phyloP scores from a whole-genome alignment of 1,284 basidiomycete genomes.

The Coniophora puteana region DNA sequence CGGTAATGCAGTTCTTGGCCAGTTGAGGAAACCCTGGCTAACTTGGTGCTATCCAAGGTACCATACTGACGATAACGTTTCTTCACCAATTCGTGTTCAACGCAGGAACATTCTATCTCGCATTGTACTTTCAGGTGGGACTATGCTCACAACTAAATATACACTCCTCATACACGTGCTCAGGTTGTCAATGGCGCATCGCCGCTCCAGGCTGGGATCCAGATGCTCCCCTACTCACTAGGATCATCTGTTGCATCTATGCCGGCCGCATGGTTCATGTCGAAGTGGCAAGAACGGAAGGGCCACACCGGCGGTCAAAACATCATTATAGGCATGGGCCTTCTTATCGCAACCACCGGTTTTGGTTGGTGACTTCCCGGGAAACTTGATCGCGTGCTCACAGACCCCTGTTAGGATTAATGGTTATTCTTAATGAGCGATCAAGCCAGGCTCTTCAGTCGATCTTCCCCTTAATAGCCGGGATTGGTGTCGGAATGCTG shows the following conservation, averaged over 20 bases:
- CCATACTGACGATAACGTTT: slow-evolving; percentile 64
- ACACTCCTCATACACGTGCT: slow-evolving; percentile 8
- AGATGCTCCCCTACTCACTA: slow-evolving; percentile 75
- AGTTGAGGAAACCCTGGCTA: background rate
- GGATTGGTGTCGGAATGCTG: slow-evolving; percentile 75
- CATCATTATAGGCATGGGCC: slow-evolving; percentile 55
- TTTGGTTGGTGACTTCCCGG: slow-evolving; percentile 48
- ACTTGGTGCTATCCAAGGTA: slow-evolving; percentile 40
- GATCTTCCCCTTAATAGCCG: slow-evolving; percentile 61
- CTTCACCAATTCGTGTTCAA: slow-evolving; percentile 79
- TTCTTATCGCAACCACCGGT: slow-evolving; percentile 60
- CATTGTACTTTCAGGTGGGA: slow-evolving; percentile 72
- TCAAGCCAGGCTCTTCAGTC: slow-evolving; percentile 43
- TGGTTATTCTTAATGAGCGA: slow-evolving; percentile 55
- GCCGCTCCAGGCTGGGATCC: slow-evolving; percentile 65
- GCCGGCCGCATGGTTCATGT: slow-evolving; percentile 75
- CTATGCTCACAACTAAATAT: slow-evolving; percentile 8
- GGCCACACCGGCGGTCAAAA: slow-evolving; percentile 61
- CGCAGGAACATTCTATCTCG: slow-evolving; percentile 78
- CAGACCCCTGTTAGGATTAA: slow-evolving; percentile 44
- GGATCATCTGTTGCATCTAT: slow-evolving; percentile 78
- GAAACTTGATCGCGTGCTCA: slow-evolving; percentile 9
- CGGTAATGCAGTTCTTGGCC: slow-evolving; percentile 36
- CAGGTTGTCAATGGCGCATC: slow-evolving; percentile 65
- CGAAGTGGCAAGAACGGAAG: slow-evolving; percentile 53